Base-by-base conservation (phyloP, 768 basidiomycete genomes). In the Suillus alpinus region DNA sequence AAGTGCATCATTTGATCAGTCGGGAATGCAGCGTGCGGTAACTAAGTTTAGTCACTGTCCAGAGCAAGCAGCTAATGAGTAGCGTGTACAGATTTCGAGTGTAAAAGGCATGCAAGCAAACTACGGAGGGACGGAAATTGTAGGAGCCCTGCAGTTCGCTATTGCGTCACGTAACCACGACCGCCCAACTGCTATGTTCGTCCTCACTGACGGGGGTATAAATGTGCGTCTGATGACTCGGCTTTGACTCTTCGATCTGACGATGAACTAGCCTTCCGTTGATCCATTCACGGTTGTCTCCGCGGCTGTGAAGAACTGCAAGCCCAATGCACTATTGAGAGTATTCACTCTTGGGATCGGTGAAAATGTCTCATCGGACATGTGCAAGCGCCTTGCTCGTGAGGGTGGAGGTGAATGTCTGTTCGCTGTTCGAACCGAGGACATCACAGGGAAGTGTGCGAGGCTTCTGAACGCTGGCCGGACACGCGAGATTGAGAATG, bases 321-420 rank as follows among this genome's bases (percentile, higher is more conserved):
- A 69, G 2, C 40, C 63, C 0, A 47, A 67, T 6, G 74, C 75
- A 0, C 75, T 75, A 8, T 60, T 83, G 2, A 82, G 85, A 8
- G 75, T 87, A 4, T 88, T 86, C 60, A 76, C 80, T 9, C 77
- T 88, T 1, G 86, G 86, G 1, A 85, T 88, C 14, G 87, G 87
- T 13, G 55, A 72, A 26, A 64, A 62, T 0, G 78, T 81, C 3
- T 86, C 85, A 3, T 82, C 76, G 4, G 81, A 76, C 0, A 75
- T 82, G 64, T 84, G 83, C 64, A 77, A 83, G 62, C 70, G 78
- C 4, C 80, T 88, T n/a, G 85, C 87, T 0, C 69, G 74, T 18
- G 76, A 75, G 1, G 87, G 87, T 2, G 76, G 81, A 10, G 87
- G 87, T 16, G 72, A 76, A 31, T 80, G 69, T 56, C 69, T 84